Percentiles rank a stretch among this genome's conserved stretches.
Evolutionary conservation across 164 flowering plant genomes (phyloP).

Genomic region (Vitis vinifera): DNA sequence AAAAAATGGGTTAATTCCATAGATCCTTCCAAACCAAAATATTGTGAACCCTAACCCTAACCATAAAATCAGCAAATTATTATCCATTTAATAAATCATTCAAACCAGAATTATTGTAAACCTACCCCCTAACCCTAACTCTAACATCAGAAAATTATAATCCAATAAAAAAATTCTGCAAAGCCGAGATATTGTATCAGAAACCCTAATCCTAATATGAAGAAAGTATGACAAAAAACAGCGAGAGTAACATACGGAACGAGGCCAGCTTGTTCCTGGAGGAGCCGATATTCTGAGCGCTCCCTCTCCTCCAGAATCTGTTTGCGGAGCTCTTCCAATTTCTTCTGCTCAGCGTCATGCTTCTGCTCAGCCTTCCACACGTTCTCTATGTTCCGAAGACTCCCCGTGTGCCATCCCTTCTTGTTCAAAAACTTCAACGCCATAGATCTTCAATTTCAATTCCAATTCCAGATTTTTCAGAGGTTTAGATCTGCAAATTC

Average conservation of each 20-base stretch:
- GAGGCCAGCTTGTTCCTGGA: conserved; percentile 94
- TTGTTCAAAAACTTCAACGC: conserved; percentile 95
- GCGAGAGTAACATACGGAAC: conserved; percentile 53
- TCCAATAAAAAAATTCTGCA: neutral
- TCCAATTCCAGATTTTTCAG: too few relatives aligned
- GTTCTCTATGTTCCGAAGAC: conserved; percentile 90
- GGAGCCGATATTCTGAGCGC: conserved; percentile 75
- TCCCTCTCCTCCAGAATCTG: conserved; percentile 94
- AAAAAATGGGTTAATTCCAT: neutral
- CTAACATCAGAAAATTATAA: neutral
- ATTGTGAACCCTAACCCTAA: too few relatives aligned
- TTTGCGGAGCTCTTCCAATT: conserved; percentile 88
- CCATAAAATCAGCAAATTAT: too few relatives aligned
- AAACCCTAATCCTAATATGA: neutral
- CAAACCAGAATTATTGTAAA: neutral
- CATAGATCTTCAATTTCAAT: conserved; percentile 32
- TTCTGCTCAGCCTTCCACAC: conserved; percentile 99
- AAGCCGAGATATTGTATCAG: too few relatives aligned
- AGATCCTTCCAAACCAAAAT: neutral
- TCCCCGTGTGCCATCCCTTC: conserved; percentile 99
- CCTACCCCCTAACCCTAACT: conserved; percentile 8
- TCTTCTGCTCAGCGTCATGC: conserved; percentile 83
- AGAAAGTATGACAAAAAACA: neutral
- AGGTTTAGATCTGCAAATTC: too few relatives aligned
- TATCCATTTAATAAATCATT: conserved; percentile 8